Evolutionary conservation across 495 filamentous ascomycete genomes (phyloP), one percentile per base, ranked within the genome.

Genomic region (Xylaria flabelliformis): DNA sequence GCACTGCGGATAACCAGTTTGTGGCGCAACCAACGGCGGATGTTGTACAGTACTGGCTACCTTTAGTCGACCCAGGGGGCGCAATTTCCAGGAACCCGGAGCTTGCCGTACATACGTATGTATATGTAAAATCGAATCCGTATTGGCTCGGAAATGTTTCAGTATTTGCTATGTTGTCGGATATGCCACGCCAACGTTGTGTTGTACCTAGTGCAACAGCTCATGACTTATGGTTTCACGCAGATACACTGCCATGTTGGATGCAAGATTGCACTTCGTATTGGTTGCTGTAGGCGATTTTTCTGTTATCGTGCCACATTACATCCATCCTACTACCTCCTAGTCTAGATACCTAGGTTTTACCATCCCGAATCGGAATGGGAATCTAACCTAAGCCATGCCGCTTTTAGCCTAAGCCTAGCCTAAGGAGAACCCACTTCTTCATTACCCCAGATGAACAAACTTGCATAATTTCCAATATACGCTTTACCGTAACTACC

Each of bases 221-320:
- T 9, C 36, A 62, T 70, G 67, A 70, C 68, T 42, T 44, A 34
- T 67, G n/a, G 50, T 55, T 34, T 41, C 48, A 56, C 56, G 13
- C 48, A 67, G 4, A 56, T n/a, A 67, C 65, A 17, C 34, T 19
- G 13, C 34, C 15, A 36, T 24, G 32, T n/a, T 42, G 9, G 50
- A 55, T 41, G 50, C 50, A 29, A 36, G 26, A 56, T 56, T 36
- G 50, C n/a, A 3, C 24, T 17, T 66, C 29, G 24, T 53, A 53
- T 5, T 39, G 32, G 58, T 39, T 50, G 64, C 29, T 36, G 39
- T 46, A 48, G 29, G 26, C 21, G 32, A 24, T 56, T 55, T n/a
- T 50, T 39, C 6, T 32, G 21, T 56, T 56, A 44, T 55, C 65
- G 65, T 19, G 48, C 29, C 46, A 66, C 29, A 39, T 51, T 53